Evolutionary conservation across 352 stramenopile genomes (phyloP), one percentile per base, ranked within the genome.

Genomic region (Pythium grandisporangium): DNA sequence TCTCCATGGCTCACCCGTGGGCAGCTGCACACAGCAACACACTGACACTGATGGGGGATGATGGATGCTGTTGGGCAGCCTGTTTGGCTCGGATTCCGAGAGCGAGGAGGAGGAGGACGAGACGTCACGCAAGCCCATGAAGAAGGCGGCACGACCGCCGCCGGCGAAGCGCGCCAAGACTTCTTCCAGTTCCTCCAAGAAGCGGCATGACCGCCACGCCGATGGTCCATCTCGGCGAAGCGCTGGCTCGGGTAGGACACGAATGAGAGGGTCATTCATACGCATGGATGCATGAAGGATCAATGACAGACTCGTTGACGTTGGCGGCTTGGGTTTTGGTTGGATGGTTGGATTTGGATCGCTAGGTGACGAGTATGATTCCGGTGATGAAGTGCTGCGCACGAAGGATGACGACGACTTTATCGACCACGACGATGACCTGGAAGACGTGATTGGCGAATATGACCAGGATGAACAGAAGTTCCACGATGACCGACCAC

Each of bases 41-140:
- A n/a, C n/a, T n/a, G n/a, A n/a, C n/a, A n/a, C n/a, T n/a, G n/a
- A n/a, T n/a, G n/a, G n/a, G n/a, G n/a, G n/a, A n/a, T n/a, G n/a
- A n/a, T n/a, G n/a, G n/a, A n/a, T n/a, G n/a, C n/a, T n/a, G n/a
- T n/a, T n/a, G n/a, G n/a, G 6, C 40, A 89, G 79, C 12, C 38
- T 93, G 13, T 93, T 93, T 57, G 80, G 78, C 30, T 93, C 80
- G 24, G 80, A 93, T 48, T 93, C 80, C 47, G 80, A 93, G 46
- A 91, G 75, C 39, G 80, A 90, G 16, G 74, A 83, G 0, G 77
- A 89, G 7, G 53, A 75, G 32, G 61, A 73, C 36, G 56, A 51
- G 25, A 61, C 69, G 40, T 40, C 55, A 2, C 45, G 30, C 10
- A 86, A 88, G 44, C 67, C 61, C n/a, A 57, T 44, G 37, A 58